phyloP scores from a whole-genome alignment of 2,329 filamentous ascomycete species.

The Penicillium sp. region DNA sequence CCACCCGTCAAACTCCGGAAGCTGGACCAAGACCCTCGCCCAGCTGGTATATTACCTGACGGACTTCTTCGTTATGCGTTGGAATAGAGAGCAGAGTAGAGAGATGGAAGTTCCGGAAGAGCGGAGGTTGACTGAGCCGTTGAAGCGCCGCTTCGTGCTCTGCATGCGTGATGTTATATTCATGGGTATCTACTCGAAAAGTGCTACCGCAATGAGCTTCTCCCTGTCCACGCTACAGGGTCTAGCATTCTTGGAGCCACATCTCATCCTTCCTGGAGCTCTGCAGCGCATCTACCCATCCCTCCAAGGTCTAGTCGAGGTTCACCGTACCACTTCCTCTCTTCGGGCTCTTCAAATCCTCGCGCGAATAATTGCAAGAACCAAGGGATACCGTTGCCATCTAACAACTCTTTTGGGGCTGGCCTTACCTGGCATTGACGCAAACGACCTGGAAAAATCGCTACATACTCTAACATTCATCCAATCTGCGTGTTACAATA shows the following conservation, averaged over 20 bases:
- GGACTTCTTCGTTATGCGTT: constrained; percentile 95
- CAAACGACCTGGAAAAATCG: constrained; percentile 96
- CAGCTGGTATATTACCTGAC: constrained; percentile 91
- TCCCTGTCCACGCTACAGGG: constrained; percentile 89
- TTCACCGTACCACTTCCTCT: constrained; percentile 93
- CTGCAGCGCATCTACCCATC: constrained; percentile 96
- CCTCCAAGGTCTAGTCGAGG: constrained; percentile 93
- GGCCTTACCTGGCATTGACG: constrained; percentile 92
- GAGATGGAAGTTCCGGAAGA: constrained; percentile 86
- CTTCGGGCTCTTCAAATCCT: constrained; percentile 90
- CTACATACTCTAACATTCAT: constrained; percentile 94
- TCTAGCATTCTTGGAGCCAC: constrained; percentile 86
- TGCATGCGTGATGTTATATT: constrained; percentile 91
- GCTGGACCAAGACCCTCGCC: constrained; percentile 86
- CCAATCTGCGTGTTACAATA: constrained; percentile 93
- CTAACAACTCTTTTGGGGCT: constrained; percentile 92
- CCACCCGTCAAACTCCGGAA: constrained; percentile 93
- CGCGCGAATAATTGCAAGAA: constrained; percentile 85
- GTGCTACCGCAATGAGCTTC: constrained; percentile 86
- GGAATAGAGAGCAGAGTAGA: constrained; percentile 92
- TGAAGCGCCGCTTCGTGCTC: constrained; percentile 88
- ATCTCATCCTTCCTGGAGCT: constrained; percentile 88
- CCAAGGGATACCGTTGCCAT: constrained; percentile 96
- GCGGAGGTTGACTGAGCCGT: constrained; percentile 75
- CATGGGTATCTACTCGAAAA: constrained; percentile 98